Percentiles rank a stretch among this genome's conserved stretches.
These are phyloP conservation scores for Phoma herbarum DNA, from an alignment of 2,329 filamentous ascomycete species.

Conservation along the genomic window DNA sequence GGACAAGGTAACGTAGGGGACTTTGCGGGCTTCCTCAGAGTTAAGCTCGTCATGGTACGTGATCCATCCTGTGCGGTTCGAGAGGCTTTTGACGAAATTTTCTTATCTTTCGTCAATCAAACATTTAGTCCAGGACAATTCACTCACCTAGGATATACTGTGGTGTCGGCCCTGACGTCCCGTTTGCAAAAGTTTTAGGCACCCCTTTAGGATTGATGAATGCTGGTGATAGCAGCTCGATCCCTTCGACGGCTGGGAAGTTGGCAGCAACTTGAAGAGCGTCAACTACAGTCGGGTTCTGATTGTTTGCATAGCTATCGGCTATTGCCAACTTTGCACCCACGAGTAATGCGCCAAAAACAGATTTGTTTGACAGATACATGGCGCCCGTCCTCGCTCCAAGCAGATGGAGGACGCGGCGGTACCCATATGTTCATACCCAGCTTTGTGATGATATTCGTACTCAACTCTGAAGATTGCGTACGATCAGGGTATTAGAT, in stretches of 20 bases:
- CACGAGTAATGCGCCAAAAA: background rate
- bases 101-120: constrained; percentile 9
- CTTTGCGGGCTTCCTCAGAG: constrained; percentile 36
- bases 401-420: background rate
- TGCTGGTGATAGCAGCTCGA: background rate
- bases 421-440: background rate
- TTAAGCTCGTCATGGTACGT: constrained; percentile 26
- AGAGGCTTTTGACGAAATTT: constrained; percentile 8
- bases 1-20: constrained; percentile 34
- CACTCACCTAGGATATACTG: background rate
- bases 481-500: background rate
- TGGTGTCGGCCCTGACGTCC: constrained; percentile 2
- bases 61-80: constrained; percentile 32
- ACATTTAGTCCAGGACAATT: too few relatives aligned
- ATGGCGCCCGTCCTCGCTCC: background rate
- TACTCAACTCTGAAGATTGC: background rate
- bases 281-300: background rate
- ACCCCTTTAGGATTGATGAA: background rate
- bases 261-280: constrained; percentile 1
- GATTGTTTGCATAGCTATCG: constrained; percentile 8
- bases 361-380: background rate
- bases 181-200: background rate
- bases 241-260: background rate
- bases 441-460: background rate
- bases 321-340: background rate